Conservation (phyloP, 495 filamentous ascomycete species). For the Penicillium samsonianum region DNA sequence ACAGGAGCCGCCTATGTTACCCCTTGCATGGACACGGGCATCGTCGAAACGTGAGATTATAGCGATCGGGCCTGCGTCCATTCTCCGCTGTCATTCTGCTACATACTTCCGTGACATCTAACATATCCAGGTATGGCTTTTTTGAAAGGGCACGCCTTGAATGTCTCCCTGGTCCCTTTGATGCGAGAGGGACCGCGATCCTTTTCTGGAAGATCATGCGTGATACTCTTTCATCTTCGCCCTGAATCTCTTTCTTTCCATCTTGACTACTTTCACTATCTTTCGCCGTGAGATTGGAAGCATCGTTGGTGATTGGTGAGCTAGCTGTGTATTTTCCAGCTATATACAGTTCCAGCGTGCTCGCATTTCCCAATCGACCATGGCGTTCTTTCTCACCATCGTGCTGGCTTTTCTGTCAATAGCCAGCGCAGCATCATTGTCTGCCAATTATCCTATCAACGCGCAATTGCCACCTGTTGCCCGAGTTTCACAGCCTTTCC, state of each 20-base stretch:
- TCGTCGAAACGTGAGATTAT: conserved; percentile 37
- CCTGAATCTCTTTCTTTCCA: conserved; percentile 22
- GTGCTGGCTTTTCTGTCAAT: conserved; percentile 36
- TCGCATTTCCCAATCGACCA: conserved; percentile 25
- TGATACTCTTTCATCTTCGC: conserved; percentile 23
- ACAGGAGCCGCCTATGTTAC: conserved; percentile 22
- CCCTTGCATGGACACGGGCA: conserved; percentile 41
- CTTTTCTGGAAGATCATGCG: conserved; percentile 24
- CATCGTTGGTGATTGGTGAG: conserved; percentile 16
- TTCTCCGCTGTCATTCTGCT: conserved; percentile 36
- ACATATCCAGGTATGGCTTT: conserved; percentile 53
- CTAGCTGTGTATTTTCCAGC: conserved; percentile 21
- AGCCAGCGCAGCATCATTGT: conserved; percentile 45
- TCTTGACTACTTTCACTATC: conserved; percentile 17
- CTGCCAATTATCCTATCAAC: conserved; percentile 68
- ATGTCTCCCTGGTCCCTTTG: conserved; percentile 41
- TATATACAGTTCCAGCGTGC: conserved; percentile 15
- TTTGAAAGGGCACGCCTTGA: conserved; percentile 38
- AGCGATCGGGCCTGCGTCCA: conserved; percentile 23
- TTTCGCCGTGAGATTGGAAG: conserved; percentile 8
- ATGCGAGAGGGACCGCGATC: conserved; percentile 31
- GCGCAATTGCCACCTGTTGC: conserved; percentile 77
- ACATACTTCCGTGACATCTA: conserved; percentile 47
- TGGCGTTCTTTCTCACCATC: conserved; percentile 35
- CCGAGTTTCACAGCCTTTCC: conserved; percentile 61